phyloP scores from a whole-genome alignment of 768 basidiomycete species.

The Lactarius sanguifluus region DNA sequence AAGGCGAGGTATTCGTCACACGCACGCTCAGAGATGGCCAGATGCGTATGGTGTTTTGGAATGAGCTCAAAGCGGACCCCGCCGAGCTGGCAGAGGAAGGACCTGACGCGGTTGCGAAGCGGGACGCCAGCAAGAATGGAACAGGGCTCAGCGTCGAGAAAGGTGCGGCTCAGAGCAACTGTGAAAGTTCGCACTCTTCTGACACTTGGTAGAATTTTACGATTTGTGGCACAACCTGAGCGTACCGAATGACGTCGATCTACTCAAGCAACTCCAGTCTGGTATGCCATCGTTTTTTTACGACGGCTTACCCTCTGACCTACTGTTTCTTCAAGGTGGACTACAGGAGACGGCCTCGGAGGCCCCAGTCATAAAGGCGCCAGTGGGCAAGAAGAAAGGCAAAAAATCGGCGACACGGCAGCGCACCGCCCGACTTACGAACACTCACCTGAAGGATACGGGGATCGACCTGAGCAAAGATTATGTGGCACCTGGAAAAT shows the following conservation, averaged over 20 bases:
- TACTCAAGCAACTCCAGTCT: conserved; percentile 72
- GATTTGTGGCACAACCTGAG: conserved; percentile 85
- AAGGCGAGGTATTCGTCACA: conserved; percentile 87
- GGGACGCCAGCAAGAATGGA: conserved; percentile 48
- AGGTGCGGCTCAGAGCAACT: conserved; percentile 47
- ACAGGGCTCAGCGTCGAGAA: conserved; percentile 77
- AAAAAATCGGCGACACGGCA: conserved; percentile 71
- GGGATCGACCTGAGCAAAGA: conserved; percentile 78
- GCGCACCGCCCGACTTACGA: conserved; percentile 81
- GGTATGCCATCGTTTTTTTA: conserved; percentile 42
- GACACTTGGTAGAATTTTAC: conserved; percentile 61
- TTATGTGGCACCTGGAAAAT: conserved; percentile 45
- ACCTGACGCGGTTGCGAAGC: conserved; percentile 20
- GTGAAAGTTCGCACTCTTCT: neutral
- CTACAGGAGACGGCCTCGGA: conserved; percentile 76
- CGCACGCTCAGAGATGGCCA: conserved; percentile 81
- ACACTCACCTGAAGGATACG: conserved; percentile 81
- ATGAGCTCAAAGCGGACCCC: conserved; percentile 71
- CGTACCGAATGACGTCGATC: conserved; percentile 83
- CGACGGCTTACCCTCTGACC: neutral
- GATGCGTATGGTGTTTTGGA: conserved; percentile 85
- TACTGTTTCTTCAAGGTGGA: conserved; percentile 53
- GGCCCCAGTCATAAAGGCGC: conserved; percentile 52
- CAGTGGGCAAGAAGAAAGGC: conserved; percentile 69
- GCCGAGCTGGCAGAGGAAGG: conserved; percentile 24